These are phyloP conservation scores for Isatis tinctoria DNA, from an alignment of 345 rosid species.

Conservation along the genomic window DNA sequence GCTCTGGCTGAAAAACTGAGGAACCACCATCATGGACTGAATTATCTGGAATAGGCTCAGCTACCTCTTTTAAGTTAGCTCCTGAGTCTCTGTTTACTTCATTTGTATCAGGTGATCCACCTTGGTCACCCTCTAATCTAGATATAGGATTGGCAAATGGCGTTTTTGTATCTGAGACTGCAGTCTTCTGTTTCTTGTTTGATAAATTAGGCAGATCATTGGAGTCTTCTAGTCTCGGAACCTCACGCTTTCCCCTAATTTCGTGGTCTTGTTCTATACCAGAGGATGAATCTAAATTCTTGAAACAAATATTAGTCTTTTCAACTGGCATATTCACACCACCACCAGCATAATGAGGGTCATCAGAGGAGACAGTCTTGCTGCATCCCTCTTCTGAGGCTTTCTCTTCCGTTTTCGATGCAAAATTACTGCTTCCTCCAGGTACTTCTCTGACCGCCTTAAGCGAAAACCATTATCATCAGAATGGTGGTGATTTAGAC, in stretches of 20 bases:
- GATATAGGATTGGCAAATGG: constrained; percentile 7
- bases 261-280: constrained; percentile 29
- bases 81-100: constrained; percentile 36
- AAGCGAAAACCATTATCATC: constrained; percentile 45
- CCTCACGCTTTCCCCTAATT: constrained; percentile 60
- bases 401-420: constrained; percentile 30
- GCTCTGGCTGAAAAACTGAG: constrained; percentile 28
- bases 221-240: constrained; percentile 25
- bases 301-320: constrained; percentile 34
- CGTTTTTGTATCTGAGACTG: constrained; percentile 18
- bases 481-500: constrained; percentile 24
- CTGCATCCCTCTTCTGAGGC: constrained; percentile 37
- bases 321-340: constrained; percentile 32
- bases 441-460: constrained; percentile 47
- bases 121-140: constrained; percentile 22
- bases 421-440: constrained; percentile 36
- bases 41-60: constrained; percentile 26
- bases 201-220: constrained; percentile 33
- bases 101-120: constrained; percentile 6
- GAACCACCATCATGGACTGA: constrained; percentile 25
- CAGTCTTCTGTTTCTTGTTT: constrained; percentile 62
- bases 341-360: constrained; percentile 22
- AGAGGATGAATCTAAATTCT: constrained; percentile 35
- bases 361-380: constrained; percentile 31
- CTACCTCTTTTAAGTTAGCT: constrained; percentile 27